phyloP scores from a whole-genome alignment of 1,139 yeast species.

The Suhomyces atakaporum region DNA sequence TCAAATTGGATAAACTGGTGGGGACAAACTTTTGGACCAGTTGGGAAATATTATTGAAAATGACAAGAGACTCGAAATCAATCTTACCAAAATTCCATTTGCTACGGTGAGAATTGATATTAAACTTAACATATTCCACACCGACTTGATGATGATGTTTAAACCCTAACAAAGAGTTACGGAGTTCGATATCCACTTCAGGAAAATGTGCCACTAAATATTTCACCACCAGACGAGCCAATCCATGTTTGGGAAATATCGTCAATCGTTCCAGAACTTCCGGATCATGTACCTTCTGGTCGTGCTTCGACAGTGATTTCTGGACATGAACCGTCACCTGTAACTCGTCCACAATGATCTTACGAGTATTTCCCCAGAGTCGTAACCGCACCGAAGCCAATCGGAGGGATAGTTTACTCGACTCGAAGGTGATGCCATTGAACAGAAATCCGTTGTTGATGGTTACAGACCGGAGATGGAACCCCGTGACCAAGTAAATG shows the following conservation, averaged over 20 bases:
- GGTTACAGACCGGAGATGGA: conserved; percentile 34
- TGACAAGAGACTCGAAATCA: conserved; percentile 24
- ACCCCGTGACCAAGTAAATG: conserved; percentile 32
- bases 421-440: conserved; percentile 29
- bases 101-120: conserved; percentile 24
- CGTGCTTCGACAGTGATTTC: not conserved
- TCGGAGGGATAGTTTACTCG: conserved; percentile 17
- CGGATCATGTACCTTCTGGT: not conserved
- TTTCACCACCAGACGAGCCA: conserved; percentile 15
- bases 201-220: conserved; percentile 28
- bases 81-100: conserved; percentile 19
- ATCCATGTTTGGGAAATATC: conserved; percentile 1
- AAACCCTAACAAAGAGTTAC: conserved; percentile 20
- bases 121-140: conserved; percentile 28
- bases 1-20: conserved; percentile 18
- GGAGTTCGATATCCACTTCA: conserved; percentile 29
- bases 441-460: conserved; percentile 46
- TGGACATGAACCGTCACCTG: conserved; percentile 1
- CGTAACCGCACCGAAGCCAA: conserved; percentile 33
- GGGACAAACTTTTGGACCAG: not conserved
- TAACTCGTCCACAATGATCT: conserved; percentile 25
- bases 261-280: not conserved
- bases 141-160: conserved; percentile 14
- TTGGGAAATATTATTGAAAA: conserved; percentile 18
- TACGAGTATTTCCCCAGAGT: conserved; percentile 44